Percentiles rank a stretch among this genome's conserved stretches.
Evolutionary conservation across 345 rosid genomes (phyloP).

Genomic region (Eucalyptus coolabah): DNA sequence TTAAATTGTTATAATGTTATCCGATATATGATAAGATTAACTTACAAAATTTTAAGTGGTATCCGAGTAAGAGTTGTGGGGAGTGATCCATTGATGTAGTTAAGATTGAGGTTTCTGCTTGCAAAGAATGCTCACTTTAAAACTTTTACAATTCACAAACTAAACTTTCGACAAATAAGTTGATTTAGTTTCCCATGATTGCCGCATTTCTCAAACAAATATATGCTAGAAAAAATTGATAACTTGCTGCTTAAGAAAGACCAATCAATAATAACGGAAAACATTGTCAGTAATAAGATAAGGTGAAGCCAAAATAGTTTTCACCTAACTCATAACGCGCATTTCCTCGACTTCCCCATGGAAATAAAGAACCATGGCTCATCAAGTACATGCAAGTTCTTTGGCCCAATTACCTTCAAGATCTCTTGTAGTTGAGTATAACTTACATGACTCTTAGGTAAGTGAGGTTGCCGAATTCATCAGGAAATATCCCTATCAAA

Average conservation of each 20-base stretch:
- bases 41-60: slow-evolving; percentile 45
- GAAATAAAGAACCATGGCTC: too few relatives aligned
- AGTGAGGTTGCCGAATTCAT: slow-evolving; percentile 51
- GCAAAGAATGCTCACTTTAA: background rate
- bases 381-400: too few relatives aligned
- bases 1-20: background rate
- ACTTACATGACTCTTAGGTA: slow-evolving; percentile 45
- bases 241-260: too few relatives aligned
- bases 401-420: too few relatives aligned
- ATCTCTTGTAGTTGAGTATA: background rate
- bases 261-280: too few relatives aligned
- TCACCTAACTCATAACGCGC: too few relatives aligned
- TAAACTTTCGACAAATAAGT: too few relatives aligned
- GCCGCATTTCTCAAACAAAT: background rate
- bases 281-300: too few relatives aligned
- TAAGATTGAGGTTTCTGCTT: slow-evolving; percentile 60
- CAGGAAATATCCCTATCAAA: slow-evolving; percentile 51
- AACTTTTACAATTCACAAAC: background rate
- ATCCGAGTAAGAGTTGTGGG: slow-evolving; percentile 42
- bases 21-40: background rate
- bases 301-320: too few relatives aligned
- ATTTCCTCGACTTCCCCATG: too few relatives aligned
- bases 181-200: background rate
- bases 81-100: slow-evolving; percentile 60
- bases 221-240: background rate